Evolutionary conservation across 1,284 basidiomycete species (phyloP), one percentile per base, ranked within the genome.

Genomic region (Irpex sp.): DNA sequence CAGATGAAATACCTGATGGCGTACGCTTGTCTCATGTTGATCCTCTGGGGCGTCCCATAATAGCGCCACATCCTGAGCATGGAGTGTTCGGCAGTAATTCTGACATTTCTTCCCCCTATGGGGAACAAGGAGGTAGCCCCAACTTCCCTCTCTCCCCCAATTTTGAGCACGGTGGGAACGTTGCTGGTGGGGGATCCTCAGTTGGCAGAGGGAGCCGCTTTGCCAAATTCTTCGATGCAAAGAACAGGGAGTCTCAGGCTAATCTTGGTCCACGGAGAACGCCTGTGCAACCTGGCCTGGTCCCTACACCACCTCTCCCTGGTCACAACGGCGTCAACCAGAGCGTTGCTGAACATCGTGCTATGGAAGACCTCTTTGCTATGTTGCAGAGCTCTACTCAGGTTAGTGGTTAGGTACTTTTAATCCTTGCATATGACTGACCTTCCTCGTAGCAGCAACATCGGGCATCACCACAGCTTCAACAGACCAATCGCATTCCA

Each of bases 141-240:
- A 61, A 49, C 4, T 70, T 68, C 62, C 57, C 69, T 57, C 51
- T 60, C 36, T 60, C 61, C 26, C 57, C 63, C 17, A 47, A 60
- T 58, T 60, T 70, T 52, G 71, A 75, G 34, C 64, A 68, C 48
- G 68, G 67, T 58, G 71, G 68, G 49, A 71, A 67, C 57, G 61
- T 67, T 51, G 64, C 65, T 8, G 71, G 70, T 26, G 73, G 70
- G 11, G 72, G 70, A 49, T 78, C 83, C 70, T 79, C 82, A 15
- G 74, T 79, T 44, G 80, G 78, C 37, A 91, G 87, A 73, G 90
- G 90, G 37, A 92, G 91, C 71, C 85, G 91, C 34, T 89, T 93
- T 72, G 91, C 90, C 37, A 93, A 92, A 72, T 91, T 92, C 72
- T 93, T 92, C 66, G 91, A 92, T 67, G 81, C 81, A n/a, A 92